Evolutionary conservation across 2,329 filamentous ascomycete genomes (phyloP).

Genomic region (Venturia carpophila): DNA sequence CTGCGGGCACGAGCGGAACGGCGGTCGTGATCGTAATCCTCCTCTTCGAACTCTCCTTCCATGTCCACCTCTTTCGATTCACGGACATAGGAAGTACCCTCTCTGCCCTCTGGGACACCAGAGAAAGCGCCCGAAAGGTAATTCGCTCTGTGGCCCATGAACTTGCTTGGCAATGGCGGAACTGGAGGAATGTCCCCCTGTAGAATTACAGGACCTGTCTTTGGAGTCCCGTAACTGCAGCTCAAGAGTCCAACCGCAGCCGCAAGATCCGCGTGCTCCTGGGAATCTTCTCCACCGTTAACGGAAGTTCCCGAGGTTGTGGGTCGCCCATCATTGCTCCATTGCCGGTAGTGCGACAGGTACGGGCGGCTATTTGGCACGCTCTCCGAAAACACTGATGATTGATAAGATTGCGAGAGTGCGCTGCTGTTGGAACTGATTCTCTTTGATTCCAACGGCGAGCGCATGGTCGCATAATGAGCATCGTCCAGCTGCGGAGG

Average conservation of each 20-base stretch:
- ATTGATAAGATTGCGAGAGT: slow-evolving; percentile 73
- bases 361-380: slow-evolving; percentile 45
- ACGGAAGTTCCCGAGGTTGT: slow-evolving; percentile 57
- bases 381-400: slow-evolving; percentile 52
- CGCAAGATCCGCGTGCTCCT: slow-evolving; percentile 75
- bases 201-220: slow-evolving; percentile 54
- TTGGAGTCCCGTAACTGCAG: slow-evolving; percentile 81
- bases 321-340: slow-evolving; percentile 66
- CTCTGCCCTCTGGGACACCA: slow-evolving; percentile 35
- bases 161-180: slow-evolving; percentile 75
- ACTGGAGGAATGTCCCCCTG: slow-evolving; percentile 75
- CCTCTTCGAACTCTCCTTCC: slow-evolving; percentile 56
- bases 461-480: not conserved
- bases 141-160: slow-evolving; percentile 51
- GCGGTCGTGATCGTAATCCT: slow-evolving; percentile 41
- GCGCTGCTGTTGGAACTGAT: slow-evolving; percentile 42
- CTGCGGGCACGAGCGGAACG: slow-evolving; percentile 49
- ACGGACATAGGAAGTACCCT: slow-evolving; percentile 33
- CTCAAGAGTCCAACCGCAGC: slow-evolving; percentile 84
- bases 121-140: slow-evolving; percentile 44
- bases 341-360: slow-evolving; percentile 58
- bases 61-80: slow-evolving; percentile 39
- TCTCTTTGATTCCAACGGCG: slow-evolving; percentile 29
- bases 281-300: slow-evolving; percentile 57
- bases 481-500: slow-evolving; percentile 54